These are phyloP conservation scores for Geotrichum cucujoidarum DNA, from an alignment of 1,139 yeast genomes.

Conservation along the genomic window DNA sequence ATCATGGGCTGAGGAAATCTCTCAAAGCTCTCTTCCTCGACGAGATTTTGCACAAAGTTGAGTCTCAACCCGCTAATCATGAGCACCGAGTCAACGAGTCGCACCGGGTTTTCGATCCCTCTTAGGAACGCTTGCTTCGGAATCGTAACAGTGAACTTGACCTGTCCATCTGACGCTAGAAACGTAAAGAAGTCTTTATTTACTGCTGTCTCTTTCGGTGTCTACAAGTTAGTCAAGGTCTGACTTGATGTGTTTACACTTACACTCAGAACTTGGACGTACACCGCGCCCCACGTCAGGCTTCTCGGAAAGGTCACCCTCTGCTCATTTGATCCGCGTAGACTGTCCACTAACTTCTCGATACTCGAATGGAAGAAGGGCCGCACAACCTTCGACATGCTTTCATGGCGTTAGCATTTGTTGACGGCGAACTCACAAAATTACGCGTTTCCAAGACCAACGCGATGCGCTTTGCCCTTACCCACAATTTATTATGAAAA, in stretches of 20 bases:
- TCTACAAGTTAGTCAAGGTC: background rate
- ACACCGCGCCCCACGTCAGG: slow-evolving; percentile 4
- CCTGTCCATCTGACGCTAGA: slow-evolving; percentile 11
- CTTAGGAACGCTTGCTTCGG: background rate
- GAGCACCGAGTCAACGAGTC: slow-evolving; percentile 5
- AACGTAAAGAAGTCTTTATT: slow-evolving; percentile 10
- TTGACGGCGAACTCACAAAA: no score
- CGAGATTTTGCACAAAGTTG: slow-evolving; percentile 6
- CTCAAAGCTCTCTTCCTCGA: slow-evolving; percentile 4
- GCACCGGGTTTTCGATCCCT: background rate
- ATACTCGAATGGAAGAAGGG: slow-evolving; percentile 11
- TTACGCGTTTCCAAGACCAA: background rate
- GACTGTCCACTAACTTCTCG: background rate
- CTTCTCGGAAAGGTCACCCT: slow-evolving; percentile 5
- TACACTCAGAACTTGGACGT: slow-evolving; percentile 15
- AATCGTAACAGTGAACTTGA: slow-evolving; percentile 11
- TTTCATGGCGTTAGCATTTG: background rate
- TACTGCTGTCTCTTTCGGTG: slow-evolving; percentile 3
- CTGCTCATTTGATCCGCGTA: background rate
- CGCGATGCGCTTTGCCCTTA: background rate
- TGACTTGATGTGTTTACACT: background rate
- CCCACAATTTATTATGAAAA: background rate
- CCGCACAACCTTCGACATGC: slow-evolving; percentile 10
- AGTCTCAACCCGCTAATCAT: slow-evolving; percentile 4
- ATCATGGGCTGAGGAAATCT: slow-evolving; percentile 2